Conservation (phyloP, 2,329 filamentous ascomycete species). For the Alternaria sp. region DNA sequence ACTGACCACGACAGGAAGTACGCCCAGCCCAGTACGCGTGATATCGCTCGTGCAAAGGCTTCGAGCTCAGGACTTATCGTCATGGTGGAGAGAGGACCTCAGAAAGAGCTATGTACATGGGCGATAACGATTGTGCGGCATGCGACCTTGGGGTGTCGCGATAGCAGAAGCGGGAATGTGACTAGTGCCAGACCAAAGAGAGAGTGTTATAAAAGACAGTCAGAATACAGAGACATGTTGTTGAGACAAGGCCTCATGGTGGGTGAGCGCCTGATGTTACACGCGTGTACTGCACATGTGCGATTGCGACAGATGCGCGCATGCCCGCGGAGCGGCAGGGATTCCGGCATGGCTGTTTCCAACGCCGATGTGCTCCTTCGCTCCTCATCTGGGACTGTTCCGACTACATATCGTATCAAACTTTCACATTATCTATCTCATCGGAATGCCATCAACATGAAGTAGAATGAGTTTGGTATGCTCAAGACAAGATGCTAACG, state of each 20-base stretch:
- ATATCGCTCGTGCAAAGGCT: constrained; percentile 44
- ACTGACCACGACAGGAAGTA: constrained; percentile 49
- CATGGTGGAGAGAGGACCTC: not conserved
- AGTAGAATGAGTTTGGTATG: not conserved
- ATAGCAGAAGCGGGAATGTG: not conserved
- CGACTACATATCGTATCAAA: not conserved
- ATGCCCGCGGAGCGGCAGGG: constrained; percentile 12
- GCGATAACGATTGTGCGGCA: constrained; percentile 6
- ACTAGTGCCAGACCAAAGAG: not conserved
- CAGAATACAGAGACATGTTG: not conserved
- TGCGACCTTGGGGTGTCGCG: not conserved
- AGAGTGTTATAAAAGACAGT: constrained; percentile 3
- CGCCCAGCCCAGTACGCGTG: constrained; percentile 47
- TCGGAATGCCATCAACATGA: not conserved
- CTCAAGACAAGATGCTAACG: not conserved
- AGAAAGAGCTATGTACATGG: constrained; percentile 5
- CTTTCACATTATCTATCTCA: not conserved
- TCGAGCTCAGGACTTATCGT: constrained; percentile 26
- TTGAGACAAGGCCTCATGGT: constrained; percentile 20
- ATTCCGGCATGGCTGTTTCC: not conserved
- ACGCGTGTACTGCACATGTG: constrained; percentile 20
- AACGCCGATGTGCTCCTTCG: constrained; percentile 2
- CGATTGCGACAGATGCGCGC: constrained; percentile 16
- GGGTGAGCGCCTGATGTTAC: constrained; percentile 26
- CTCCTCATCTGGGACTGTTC: not conserved